Base-by-base conservation (phyloP, 352 stramenopile genomes). In the Discostella stelligera region DNA sequence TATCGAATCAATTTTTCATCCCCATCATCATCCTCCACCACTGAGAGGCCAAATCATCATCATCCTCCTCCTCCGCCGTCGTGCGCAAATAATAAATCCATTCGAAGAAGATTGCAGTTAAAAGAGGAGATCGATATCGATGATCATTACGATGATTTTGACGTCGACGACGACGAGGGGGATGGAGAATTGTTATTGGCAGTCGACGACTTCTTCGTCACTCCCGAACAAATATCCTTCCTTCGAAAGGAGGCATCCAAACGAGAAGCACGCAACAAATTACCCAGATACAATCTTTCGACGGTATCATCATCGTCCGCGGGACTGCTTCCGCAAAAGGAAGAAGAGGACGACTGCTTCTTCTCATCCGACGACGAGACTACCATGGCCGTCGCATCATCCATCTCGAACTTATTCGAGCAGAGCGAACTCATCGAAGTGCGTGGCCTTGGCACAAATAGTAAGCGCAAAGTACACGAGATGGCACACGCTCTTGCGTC, bases 201-300 rank as follows among this genome's bases (percentile, higher is more conserved):
- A 13, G 39, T 66, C 39, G 25, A 41, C 27, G 58, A 71, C 63
- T 71, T 81, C 48, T 72, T 77, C 48, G 49, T 82, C 21, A 70
- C 66, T 50, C 27, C 53, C 44, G 63, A 79, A 50, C 74, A 82
- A 67, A 82, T 82, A 49, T 20, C 21, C 18, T 58, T 67, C 20
- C 68, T 82, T 27, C 44, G 74, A 13, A 82, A 82, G 46, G 74
- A 82, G 56, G 66, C 67, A 65, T 44, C 41, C 39, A 82, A 78
- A 69, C 67, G 74, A 11, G 69, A 77, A 62, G 30, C 41, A 50
- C 52, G 30, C 5, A 79, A 71, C 18, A 66, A 46, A 21, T 46
- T 82, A 44, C 59, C 50, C 27, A 77, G 60, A 66, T 68, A 63
- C 18, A 58, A 68, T 18, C 39, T 82, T 8, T 44, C 37, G 2